Evolutionary conservation across 2,329 filamentous ascomycete species (phyloP).

Genomic region (Paracoccidioides lutzii): DNA sequence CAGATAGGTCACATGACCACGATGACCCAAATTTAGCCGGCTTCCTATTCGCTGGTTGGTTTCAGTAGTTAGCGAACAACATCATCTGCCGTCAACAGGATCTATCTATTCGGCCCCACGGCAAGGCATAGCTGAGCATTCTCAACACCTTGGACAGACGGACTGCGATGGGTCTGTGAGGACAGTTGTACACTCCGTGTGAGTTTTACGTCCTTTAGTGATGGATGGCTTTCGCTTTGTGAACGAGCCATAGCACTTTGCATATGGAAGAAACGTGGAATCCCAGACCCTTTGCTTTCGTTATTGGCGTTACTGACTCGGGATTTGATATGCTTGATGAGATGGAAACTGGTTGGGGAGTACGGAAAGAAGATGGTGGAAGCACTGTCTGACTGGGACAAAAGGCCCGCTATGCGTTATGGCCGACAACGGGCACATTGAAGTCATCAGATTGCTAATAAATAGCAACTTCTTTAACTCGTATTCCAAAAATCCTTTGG

Average conservation of each 20-base stretch:
- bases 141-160: neutral
- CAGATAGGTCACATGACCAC: conserved; percentile 34
- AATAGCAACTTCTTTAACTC: too few species aligned
- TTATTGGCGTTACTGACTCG: too few species aligned
- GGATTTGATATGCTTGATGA: too few species aligned
- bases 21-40: conserved; percentile 26
- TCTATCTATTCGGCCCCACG: neutral
- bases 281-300: too few species aligned
- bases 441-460: neutral
- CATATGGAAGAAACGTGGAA: too few species aligned
- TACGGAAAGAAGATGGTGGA: too few species aligned
- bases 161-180: neutral
- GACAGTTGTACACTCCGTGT: neutral
- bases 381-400: neutral
- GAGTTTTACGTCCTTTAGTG: too few species aligned
- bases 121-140: neutral
- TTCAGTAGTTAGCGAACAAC: neutral
- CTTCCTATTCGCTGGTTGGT: conserved; percentile 14
- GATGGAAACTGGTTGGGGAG: too few species aligned
- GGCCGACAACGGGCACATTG: neutral
- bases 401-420: neutral
- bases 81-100: neutral
- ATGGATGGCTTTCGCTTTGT: too few species aligned
- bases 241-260: too few species aligned
- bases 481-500: too few species aligned